Percentiles rank a stretch among this genome's conserved stretches.
These are phyloP conservation scores for Aurantiochytrium sp. DNA, from an alignment of 108 stramenopile genomes.

Conservation along the genomic window DNA sequence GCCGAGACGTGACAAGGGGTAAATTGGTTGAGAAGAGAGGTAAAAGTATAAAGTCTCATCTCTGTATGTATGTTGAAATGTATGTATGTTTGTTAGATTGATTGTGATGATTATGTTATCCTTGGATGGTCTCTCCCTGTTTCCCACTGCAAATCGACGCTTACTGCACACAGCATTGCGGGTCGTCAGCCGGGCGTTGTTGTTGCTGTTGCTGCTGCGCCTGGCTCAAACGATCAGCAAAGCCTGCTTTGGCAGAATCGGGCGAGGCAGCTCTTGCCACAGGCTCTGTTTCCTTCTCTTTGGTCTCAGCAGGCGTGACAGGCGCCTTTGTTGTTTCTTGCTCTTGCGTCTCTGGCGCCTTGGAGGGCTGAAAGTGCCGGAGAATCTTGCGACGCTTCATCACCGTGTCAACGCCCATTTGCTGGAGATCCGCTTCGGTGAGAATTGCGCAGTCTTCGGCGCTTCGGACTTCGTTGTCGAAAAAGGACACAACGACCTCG, in stretches of 20 bases:
- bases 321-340: no score
- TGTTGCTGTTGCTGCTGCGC: no score
- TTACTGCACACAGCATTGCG: no score
- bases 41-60: not conserved
- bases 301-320: no score
- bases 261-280: no score
- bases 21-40: not conserved
- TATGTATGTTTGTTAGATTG: not conserved
- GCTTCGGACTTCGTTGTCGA: not conserved
- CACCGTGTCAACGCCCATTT: not conserved
- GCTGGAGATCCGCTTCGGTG: not conserved
- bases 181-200: no score
- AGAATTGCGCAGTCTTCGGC: not conserved
- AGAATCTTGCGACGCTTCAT: conserved; percentile 13
- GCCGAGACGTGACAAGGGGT: not conserved
- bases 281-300: no score
- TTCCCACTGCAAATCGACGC: no score
- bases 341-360: not conserved
- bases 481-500: not conserved
- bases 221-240: no score
- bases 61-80: not conserved
- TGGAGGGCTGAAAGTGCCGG: not conserved
- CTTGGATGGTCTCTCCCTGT: not conserved
- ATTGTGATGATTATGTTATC: not conserved
- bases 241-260: no score